Conservation (phyloP, 208 protist genomes). For the Crithidia expoeki region DNA sequence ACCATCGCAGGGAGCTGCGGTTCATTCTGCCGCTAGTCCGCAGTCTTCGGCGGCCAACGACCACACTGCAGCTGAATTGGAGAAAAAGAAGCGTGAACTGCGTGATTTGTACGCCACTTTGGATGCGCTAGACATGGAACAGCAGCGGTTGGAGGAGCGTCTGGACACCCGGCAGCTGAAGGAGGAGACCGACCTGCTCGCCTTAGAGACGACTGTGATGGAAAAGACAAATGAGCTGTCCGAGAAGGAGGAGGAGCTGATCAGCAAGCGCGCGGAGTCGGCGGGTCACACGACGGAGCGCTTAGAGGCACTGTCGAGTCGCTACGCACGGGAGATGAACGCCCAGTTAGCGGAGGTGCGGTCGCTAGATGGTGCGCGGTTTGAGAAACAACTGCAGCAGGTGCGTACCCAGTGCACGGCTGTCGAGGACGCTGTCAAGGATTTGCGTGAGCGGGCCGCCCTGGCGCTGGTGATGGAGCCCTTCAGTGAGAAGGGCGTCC, state of each 20-base stretch:
- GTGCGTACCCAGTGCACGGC: slow-evolving; percentile 13
- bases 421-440: slow-evolving; percentile 17
- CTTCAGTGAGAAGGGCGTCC: slow-evolving; percentile 36
- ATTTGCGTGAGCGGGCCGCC: slow-evolving; percentile 34
- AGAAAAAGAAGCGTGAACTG: slow-evolving; percentile 21
- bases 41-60: not conserved
- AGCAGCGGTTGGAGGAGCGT: slow-evolving; percentile 34
- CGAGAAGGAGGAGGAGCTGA: slow-evolving; percentile 32
- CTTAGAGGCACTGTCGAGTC: slow-evolving; percentile 29
- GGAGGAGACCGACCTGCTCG: slow-evolving; percentile 61
- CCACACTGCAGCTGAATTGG: slow-evolving; percentile 5
- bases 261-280: slow-evolving; percentile 25
- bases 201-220: slow-evolving; percentile 56
- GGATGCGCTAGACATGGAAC: slow-evolving; percentile 57
- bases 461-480: slow-evolving; percentile 35
- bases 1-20: too few species aligned
- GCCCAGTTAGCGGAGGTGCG: slow-evolving; percentile 41
- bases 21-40: not conserved
- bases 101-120: slow-evolving; percentile 48
- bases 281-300: slow-evolving; percentile 37
- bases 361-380: slow-evolving; percentile 35
- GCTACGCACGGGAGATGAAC: slow-evolving; percentile 32
- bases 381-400: slow-evolving; percentile 43
- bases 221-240: slow-evolving; percentile 57
- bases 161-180: slow-evolving; percentile 55